Evolutionary conservation across 1,139 yeast genomes (phyloP).

Genomic region (Nakaseomyces uthaithaninus): DNA sequence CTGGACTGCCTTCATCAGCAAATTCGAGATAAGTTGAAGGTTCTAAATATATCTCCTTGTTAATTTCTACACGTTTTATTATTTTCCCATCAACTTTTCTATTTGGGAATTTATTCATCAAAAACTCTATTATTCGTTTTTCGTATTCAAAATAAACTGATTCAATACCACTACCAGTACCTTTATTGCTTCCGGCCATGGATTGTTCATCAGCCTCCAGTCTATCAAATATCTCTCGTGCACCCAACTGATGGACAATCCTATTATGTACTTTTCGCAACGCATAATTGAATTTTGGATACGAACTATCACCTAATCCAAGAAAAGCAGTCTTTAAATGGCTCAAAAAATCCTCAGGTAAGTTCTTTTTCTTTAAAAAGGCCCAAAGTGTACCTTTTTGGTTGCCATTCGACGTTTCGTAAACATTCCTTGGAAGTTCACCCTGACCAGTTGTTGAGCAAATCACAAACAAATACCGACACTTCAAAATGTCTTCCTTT

Average conservation of each 20-base stretch:
- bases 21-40: slow-evolving; percentile 23
- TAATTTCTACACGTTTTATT: slow-evolving; percentile 19
- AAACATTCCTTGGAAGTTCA: slow-evolving; percentile 72
- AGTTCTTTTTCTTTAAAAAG: slow-evolving; percentile 56
- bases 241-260: slow-evolving; percentile 67
- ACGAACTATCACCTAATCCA: slow-evolving; percentile 94
- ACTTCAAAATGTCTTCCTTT: slow-evolving; percentile 41
- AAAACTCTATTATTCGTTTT: slow-evolving; percentile 38
- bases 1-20: slow-evolving; percentile 1
- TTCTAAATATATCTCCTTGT: slow-evolving; percentile 23
- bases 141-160: slow-evolving; percentile 74
- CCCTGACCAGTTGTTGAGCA: slow-evolving; percentile 97
- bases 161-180: slow-evolving; percentile 69
- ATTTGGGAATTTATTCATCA: slow-evolving; percentile 37
- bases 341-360: slow-evolving; percentile 56
- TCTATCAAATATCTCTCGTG: slow-evolving; percentile 56
- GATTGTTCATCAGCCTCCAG: slow-evolving; percentile 84
- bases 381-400: slow-evolving; percentile 51
- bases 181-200: slow-evolving; percentile 31
- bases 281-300: slow-evolving; percentile 81
- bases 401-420: slow-evolving; percentile 19
- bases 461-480: slow-evolving; percentile 50
- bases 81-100: slow-evolving; percentile 16
- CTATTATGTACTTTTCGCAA: slow-evolving; percentile 73
- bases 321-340: slow-evolving; percentile 62